Percentiles rank a stretch among this genome's conserved stretches.
Conservation (phyloP, 331 rosid genomes). For the Rhamnella rubrinervis region DNA sequence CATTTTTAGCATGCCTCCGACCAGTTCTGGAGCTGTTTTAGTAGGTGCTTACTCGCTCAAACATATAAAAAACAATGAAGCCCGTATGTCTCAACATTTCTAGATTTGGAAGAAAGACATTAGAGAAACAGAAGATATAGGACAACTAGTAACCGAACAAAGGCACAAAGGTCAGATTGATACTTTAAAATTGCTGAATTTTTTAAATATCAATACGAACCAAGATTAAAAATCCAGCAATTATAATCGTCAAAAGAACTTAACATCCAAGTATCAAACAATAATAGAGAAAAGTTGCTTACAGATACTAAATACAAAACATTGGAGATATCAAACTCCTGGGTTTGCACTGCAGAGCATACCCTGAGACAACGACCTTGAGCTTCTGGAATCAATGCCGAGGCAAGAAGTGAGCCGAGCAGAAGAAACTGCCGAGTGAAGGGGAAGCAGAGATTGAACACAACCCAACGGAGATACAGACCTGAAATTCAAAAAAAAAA, state of each 20-base stretch:
- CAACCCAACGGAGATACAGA: constrained; percentile 53
- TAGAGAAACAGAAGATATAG: background rate
- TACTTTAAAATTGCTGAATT: background rate
- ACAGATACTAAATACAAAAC: constrained; percentile 58
- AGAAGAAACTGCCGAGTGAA: constrained; percentile 81
- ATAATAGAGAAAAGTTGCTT: constrained; percentile 50
- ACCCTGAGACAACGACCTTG: constrained; percentile 96
- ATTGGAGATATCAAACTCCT: constrained; percentile 89
- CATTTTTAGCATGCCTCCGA: background rate
- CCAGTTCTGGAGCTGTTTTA: background rate
- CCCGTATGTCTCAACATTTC: background rate
- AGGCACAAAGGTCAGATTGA: background rate
- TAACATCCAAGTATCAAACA: background rate
- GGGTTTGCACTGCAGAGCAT: constrained; percentile 98
- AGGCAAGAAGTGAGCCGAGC: constrained; percentile 95
- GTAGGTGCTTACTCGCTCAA: background rate
- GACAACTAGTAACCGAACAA: no score
- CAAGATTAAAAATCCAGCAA: background rate
- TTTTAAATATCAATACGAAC: background rate
- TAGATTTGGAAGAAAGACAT: background rate
- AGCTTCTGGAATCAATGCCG: constrained; percentile 66
- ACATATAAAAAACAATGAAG: background rate
- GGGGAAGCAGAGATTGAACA: constrained; percentile 77
- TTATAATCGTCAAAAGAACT: background rate
- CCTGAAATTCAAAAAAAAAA: constrained; percentile 36